These are phyloP conservation scores for Lepidopterella palustris DNA, from an alignment of 495 filamentous ascomycete genomes.

Conservation along the genomic window DNA sequence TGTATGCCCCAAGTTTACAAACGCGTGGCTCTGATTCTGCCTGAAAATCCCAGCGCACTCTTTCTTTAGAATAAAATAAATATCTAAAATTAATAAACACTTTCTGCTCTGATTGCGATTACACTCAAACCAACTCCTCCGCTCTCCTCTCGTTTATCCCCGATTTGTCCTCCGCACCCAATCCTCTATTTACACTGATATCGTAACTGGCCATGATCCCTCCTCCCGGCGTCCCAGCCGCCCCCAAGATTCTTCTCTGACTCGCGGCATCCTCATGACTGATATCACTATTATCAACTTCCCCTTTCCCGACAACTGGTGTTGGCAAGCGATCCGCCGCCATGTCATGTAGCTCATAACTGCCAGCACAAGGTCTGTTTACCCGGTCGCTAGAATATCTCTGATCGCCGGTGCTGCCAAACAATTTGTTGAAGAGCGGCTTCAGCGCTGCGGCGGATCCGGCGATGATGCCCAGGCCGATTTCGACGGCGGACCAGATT, in stretches of 20 bases:
- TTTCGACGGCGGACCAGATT: conserved; percentile 2
- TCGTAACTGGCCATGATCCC: neutral
- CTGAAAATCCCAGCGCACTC: neutral
- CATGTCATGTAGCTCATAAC: neutral
- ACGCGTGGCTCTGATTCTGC: neutral
- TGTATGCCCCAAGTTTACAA: neutral
- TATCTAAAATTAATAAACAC: neutral
- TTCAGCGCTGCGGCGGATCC: neutral
- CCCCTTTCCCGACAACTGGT: neutral
- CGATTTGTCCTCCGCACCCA: neutral
- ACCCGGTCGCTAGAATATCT: neutral
- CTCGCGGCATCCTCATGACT: neutral
- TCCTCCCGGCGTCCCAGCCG: neutral
- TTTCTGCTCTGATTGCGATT: neutral
- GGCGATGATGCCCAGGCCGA: neutral
- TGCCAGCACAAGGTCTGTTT: neutral
- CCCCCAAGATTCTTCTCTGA: neutral
- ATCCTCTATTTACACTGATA: neutral
- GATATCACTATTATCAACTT: neutral
- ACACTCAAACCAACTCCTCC: neutral
- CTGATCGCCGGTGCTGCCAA: neutral
- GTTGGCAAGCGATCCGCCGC: neutral
- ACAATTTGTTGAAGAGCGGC: neutral
- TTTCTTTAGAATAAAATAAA: too few relatives aligned
- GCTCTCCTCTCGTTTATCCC: neutral